Evolutionary conservation across 352 stramenopile genomes (phyloP).

Genomic region (Plasmopara viticola): DNA sequence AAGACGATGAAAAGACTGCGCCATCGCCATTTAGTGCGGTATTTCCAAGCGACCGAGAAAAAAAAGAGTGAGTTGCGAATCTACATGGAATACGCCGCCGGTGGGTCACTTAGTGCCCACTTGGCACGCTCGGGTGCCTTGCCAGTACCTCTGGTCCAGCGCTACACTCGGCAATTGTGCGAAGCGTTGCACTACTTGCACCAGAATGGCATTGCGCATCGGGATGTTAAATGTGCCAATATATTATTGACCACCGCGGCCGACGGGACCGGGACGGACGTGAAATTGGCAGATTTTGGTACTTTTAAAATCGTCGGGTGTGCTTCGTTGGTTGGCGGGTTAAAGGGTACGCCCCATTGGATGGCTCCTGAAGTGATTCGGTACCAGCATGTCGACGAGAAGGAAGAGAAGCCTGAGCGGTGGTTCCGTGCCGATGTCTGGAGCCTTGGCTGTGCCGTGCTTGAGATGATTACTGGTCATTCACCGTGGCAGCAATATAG

Average conservation of each 20-base stretch:
- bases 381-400: conserved; percentile 10
- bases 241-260: conserved; percentile 39
- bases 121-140: conserved; percentile 50
- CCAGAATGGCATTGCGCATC: conserved; percentile 81
- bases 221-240: conserved; percentile 86
- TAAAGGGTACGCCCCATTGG: conserved; percentile 89
- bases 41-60: conserved; percentile 57
- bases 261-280: conserved; percentile 13
- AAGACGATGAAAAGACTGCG: conserved; percentile 58
- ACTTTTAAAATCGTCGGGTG: conserved; percentile 68
- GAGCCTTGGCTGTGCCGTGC: conserved; percentile 87
- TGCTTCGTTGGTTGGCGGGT: conserved; percentile 56
- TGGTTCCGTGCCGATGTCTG: conserved; percentile 91
- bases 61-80: conserved; percentile 60
- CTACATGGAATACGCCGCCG: conserved; percentile 84
- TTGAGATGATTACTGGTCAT: conserved; percentile 91
- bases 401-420: conserved; percentile 27
- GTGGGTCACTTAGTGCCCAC: conserved; percentile 59
- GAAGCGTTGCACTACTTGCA: conserved; percentile 84
- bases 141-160: conserved; percentile 31
- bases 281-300: conserved; percentile 80
- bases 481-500: conserved; percentile 86
- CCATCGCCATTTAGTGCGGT: conserved; percentile 57
- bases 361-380: conserved; percentile 89
- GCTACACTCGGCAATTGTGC: conserved; percentile 82